Base-by-base conservation (phyloP, 202 grass and related monocot genomes). In the Brachypodium distachyon region DNA sequence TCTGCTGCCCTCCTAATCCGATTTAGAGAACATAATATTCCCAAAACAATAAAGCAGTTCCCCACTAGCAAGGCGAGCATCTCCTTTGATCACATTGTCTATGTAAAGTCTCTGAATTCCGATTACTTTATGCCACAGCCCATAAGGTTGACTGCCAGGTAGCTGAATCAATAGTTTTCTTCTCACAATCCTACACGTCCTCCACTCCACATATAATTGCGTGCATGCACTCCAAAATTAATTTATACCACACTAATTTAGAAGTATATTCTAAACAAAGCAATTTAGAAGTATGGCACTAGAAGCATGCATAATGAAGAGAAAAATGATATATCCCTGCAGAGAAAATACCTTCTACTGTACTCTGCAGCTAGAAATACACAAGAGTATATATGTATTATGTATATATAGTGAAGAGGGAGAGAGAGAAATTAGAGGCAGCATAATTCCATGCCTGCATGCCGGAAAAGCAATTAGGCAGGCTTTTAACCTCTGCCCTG, bases 121-220 rank as follows among this genome's bases (percentile, higher is more conserved):
- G 52, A 67, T 39, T 77, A 78, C 5, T 78, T 43, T 82, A 73
- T 53, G 54, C 36, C 34, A 83, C 73, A 32, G 67, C 67, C 82
- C 78, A 73, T 82, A 78, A 85, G 72, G 87, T 82, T 81, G 73
- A 82, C 83, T 48, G 73, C 36, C 41, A 57, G 32, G 41, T 55
- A 80, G 51, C 27, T 33, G 6, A 49, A 67, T 13, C 27, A 27
- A 37, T 87, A 74, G 2, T 70, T 72, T 78, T 68, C 3, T 18
- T 28, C 41, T 9, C 26, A 18, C 64, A 17, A 6, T 79, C 16
- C 22, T 67, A 67, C 64, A 29, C 31, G 65, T 16, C 41, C 16
- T 48, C 65, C 26, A 31, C 42, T 47, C 21, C 44, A 23, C 52
- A 67, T 79, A 78, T 69, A 47, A 79, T 80, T 83, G 80, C 4